These are phyloP conservation scores for Cetraspora pellucida DNA, from an alignment of 192 early-diverging fungal genomes.

Conservation along the genomic window DNA sequence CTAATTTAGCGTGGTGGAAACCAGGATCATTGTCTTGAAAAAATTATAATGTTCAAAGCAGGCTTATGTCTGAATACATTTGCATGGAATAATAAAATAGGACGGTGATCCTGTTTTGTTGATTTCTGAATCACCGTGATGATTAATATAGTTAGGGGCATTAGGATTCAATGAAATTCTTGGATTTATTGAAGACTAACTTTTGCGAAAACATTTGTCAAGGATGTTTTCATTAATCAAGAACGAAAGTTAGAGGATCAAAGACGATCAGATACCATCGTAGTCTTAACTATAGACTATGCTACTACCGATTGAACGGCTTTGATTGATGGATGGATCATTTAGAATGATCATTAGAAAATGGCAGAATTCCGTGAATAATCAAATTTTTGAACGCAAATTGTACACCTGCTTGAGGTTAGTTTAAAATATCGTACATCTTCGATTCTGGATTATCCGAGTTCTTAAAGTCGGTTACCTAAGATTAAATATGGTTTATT, in stretches of 20 bases:
- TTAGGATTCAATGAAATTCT: slow-evolving; percentile 86
- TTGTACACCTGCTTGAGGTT: slow-evolving; percentile 68
- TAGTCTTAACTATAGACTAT: slow-evolving; percentile 82
- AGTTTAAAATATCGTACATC: background rate
- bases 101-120: slow-evolving; percentile 49
- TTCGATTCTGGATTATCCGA: background rate
- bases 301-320: no score
- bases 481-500: no score
- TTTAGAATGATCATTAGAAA: no score
- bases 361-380: slow-evolving; percentile 62
- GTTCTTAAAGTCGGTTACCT: background rate
- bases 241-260: slow-evolving; percentile 78
- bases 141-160: slow-evolving; percentile 84
- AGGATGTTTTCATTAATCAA: slow-evolving; percentile 69
- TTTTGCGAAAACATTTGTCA: slow-evolving; percentile 78
- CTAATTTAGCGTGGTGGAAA: slow-evolving; percentile 41
- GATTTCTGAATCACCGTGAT: slow-evolving; percentile 68
- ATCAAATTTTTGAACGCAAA: slow-evolving; percentile 73
- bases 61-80: slow-evolving; percentile 62
- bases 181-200: slow-evolving; percentile 82
- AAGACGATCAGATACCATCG: slow-evolving; percentile 76
- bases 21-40: slow-evolving; percentile 62
- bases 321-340: no score
- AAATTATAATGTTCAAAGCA: slow-evolving; percentile 72
- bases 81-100: slow-evolving; percentile 74